Evolutionary conservation across 2,329 filamentous ascomycete species (phyloP).

Genomic region (Microdochium paspali): DNA sequence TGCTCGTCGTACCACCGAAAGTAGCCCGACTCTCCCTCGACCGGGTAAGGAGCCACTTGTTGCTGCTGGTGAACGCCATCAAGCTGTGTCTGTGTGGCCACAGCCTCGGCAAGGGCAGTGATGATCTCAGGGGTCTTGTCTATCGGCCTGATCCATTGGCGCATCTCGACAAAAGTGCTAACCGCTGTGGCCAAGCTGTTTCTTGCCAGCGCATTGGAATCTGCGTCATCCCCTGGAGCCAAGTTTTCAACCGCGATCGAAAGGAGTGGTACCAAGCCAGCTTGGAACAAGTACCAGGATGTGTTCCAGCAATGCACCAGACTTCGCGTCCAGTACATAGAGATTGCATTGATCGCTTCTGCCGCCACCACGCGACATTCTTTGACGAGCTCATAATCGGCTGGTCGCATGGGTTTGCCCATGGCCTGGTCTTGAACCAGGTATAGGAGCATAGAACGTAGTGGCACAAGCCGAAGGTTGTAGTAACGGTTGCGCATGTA

Average conservation of each 20-base stretch:
- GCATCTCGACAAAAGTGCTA: background rate
- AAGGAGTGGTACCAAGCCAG: constrained; percentile 19
- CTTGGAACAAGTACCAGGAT: constrained; percentile 22
- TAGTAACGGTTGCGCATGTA: constrained; percentile 19
- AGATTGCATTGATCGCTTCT: constrained; percentile 20
- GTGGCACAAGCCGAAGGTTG: constrained; percentile 16
- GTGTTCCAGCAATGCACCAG: constrained; percentile 21
- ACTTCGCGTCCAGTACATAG: constrained; percentile 21
- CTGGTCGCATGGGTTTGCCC: constrained; percentile 2
- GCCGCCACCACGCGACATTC: constrained; percentile 14
- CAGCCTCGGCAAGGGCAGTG: background rate
- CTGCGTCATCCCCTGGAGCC: background rate
- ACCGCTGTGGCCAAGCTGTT: background rate
- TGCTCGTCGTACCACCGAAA: background rate
- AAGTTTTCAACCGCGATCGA: constrained; percentile 15
- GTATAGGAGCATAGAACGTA: constrained; percentile 12
- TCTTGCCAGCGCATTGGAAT: background rate
- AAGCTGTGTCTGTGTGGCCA: background rate
- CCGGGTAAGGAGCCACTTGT: background rate
- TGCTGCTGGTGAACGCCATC: background rate
- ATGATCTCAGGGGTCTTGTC: background rate
- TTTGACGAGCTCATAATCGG: constrained; percentile 11
- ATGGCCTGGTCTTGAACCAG: constrained; percentile 9
- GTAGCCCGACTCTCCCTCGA: background rate
- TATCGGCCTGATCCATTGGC: background rate